phyloP scores from a whole-genome alignment of 2,329 filamentous ascomycete genomes.

The Cytospora schulzeri region DNA sequence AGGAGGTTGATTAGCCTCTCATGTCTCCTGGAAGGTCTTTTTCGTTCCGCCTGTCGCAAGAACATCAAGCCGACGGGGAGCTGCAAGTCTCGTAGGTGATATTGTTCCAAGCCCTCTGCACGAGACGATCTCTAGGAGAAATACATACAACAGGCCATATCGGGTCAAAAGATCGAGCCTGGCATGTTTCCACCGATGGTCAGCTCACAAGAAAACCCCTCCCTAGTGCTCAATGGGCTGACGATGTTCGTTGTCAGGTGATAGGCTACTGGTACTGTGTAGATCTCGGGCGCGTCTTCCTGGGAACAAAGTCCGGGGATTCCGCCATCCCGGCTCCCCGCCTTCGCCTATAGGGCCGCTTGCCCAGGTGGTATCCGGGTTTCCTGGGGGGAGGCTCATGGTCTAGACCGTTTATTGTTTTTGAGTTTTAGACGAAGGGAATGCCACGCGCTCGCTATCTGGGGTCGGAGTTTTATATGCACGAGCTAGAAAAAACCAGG shows the following conservation, averaged over 20 bases:
- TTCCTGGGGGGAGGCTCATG: neutral
- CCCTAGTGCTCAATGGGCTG: neutral
- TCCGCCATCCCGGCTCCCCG: neutral
- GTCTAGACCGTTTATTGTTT: too few species aligned
- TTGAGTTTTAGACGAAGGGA: neutral
- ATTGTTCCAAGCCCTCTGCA: neutral
- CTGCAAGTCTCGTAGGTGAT: neutral
- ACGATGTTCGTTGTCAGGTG: neutral
- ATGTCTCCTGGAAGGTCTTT: neutral
- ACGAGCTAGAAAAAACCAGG: too few species aligned
- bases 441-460: neutral
- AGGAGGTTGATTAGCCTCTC: neutral
- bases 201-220: neutral
- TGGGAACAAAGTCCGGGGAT: neutral
- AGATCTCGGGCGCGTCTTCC: neutral
- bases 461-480: neutral
- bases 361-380: too few species aligned
- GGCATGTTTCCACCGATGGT: neutral
- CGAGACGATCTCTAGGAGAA: neutral
- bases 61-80: neutral
- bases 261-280: neutral
- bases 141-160: neutral
- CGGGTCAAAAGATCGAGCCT: neutral
- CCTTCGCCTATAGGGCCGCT: too few species aligned
- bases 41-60: slow-evolving; percentile 3